Evolutionary conservation across 768 basidiomycete species (phyloP).

Genomic region (Suillus fuscotomentosus): DNA sequence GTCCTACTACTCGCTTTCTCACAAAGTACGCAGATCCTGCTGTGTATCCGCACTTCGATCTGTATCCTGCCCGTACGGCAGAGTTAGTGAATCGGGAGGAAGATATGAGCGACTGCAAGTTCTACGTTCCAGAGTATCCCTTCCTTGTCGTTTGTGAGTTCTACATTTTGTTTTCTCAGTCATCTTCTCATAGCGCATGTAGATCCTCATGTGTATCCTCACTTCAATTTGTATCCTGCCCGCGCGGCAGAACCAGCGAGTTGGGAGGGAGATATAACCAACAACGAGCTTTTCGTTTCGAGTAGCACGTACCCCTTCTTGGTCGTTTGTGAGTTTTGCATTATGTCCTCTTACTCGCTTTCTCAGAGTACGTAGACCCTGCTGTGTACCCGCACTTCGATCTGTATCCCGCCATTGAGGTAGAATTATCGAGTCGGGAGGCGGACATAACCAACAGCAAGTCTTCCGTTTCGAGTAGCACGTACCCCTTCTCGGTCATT

Average conservation of each 20-base stretch:
- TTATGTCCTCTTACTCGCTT: background rate
- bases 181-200: background rate
- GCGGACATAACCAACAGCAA: background rate
- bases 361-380: constrained; percentile 1
- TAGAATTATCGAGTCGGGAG: constrained; percentile 10
- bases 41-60: constrained; percentile 35
- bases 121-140: constrained; percentile 12
- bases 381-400: constrained; percentile 34
- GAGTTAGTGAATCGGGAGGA: constrained; percentile 8
- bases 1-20: background rate
- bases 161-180: background rate
- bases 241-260: background rate
- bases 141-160: constrained; percentile 14
- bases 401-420: constrained; percentile 17
- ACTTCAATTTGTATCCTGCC: constrained; percentile 33
- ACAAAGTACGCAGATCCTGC: constrained; percentile 3
- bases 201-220: constrained; percentile 27
- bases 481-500: background rate
- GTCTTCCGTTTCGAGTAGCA: background rate
- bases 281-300: background rate
- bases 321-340: constrained; percentile 11
- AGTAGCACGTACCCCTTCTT: constrained; percentile 12
- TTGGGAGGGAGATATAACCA: background rate
- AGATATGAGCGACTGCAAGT: background rate
- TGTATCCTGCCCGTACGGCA: constrained; percentile 16